Evolutionary conservation across 345 rosid genomes (phyloP), one percentile per base, ranked within the genome.

Genomic region (Rhizophora apiculata): DNA sequence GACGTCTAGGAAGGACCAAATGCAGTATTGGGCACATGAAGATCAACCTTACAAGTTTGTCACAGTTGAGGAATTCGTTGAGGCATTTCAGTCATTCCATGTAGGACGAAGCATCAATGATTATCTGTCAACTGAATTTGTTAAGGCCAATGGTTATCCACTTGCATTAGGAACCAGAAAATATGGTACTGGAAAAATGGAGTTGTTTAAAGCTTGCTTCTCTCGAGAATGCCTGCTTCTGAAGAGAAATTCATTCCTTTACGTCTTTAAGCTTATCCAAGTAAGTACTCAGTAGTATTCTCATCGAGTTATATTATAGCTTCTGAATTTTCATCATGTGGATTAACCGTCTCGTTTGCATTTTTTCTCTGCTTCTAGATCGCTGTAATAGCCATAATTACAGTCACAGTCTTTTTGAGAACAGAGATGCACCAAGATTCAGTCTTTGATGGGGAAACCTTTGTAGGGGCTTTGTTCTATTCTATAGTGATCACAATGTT

Each of bases 1-100:
- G 68, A 85, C 88, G 19, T 89, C 95, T 8, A 82, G 46, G 73
- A 89, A 87, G 65, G 92, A 89, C 71, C 95, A 89, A 63, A 70
- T 68, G 62, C 95, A 89, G 74, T 89, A 89, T 65, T 80, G 92
- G 92, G 78, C 67, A 15, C 67, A 54, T 34, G 62, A 32, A 74
- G 79, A 83, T 6, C 37, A 68, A 34, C 87, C 84, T 4, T 86
- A 87, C 73, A 64, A 72, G 34, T 87, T 76, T 61, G 51, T 87
- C 16, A 67, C 84, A 2, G 87, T 66, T 16, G 72, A 57, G 51
- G 74, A 83, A 64, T 87, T 89, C 20, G 75, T 78, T 30, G 80
- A 84, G 71, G 88, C 87, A 10, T 87, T 82, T 63, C 75, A 70
- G 57, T 75, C 68, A 10, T 83, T 81, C 64, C 79, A 80, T 34